phyloP scores from a whole-genome alignment of 1,284 basidiomycete genomes.

The Ustilago bromivora region DNA sequence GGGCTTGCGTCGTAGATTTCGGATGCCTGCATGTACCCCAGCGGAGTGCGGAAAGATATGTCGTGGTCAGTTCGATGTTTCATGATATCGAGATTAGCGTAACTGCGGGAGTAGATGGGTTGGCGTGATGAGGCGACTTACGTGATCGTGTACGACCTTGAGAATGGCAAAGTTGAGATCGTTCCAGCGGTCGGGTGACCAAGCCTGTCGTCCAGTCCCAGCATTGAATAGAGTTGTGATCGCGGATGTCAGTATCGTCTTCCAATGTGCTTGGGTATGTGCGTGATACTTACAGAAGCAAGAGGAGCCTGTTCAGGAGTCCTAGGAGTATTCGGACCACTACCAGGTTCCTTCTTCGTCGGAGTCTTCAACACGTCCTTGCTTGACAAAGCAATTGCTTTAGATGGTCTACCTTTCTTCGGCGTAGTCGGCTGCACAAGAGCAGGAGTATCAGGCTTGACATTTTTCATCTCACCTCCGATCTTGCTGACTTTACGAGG shows the following conservation, averaged over 20 bases:
- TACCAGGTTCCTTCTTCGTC: constrained; percentile 16
- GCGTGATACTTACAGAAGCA: constrained; percentile 14
- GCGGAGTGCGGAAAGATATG: not conserved
- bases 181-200: constrained; percentile 23
- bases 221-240: not conserved
- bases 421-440: constrained; percentile 18
- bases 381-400: constrained; percentile 1
- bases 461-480: not conserved
- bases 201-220: constrained; percentile 11
- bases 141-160: constrained; percentile 36
- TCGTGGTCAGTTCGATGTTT: not conserved
- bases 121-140: constrained; percentile 9
- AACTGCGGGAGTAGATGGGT: not conserved
- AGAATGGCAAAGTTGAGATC: constrained; percentile 51
- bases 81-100: not conserved
- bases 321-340: constrained; percentile 4
- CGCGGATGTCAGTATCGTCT: not conserved
- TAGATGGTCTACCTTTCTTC: constrained; percentile 11
- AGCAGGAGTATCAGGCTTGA: not conserved
- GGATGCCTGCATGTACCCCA: constrained; percentile 4
- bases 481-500: constrained; percentile 6
- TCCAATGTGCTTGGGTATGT: not conserved
- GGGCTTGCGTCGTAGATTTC: constrained; percentile 45
- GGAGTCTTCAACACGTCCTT: constrained; percentile 29
- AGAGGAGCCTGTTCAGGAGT: constrained; percentile 18